Base-by-base conservation (phyloP, 2,329 filamentous ascomycete genomes). In the Fusarium stilboides region DNA sequence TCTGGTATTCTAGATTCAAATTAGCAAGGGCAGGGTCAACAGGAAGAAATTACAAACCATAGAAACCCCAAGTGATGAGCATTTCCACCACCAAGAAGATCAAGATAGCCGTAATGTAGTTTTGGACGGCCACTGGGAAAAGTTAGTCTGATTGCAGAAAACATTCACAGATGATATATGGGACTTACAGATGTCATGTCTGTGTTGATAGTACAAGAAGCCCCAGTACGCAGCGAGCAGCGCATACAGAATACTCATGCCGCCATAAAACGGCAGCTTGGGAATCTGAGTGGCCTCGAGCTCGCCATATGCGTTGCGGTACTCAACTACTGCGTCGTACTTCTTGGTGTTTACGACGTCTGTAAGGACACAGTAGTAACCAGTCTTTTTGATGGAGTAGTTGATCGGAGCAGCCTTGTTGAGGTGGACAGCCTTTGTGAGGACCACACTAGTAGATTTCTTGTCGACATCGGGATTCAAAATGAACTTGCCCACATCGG, bases 41-140 rank as follows among this genome's bases (percentile, higher is more conserved):
- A 45, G 17, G 5, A 15, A 26, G 12, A 36, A 14, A 39, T n/a
- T 24, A 74, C 85, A 63, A 83, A 92, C 91, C 90, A 79, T 98
- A 99, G 83, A 97, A 99, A 43, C 94, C 94, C 96, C 96, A 99
- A 3, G 96, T 99, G 88, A 98, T 94, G 76, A 98, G 85, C 90
- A 98, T 97, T 80, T 99, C 96, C 17, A 98, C 82, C 17, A 98
- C 93, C 43, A 99, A 84, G 82, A 99, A 99, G 53, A 96, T 89
- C 50, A 99, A 85, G 64, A 98, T 99, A 12, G 96, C 95, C 0
- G 96, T 99, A 74, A 99, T 98, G 80, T 99, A 99, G 79, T 99
- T 99, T 80, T 99, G 96, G 3, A 99, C 96, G 17, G 97, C 92
- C 76, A 99, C 90, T 93, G 65, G 2, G 26, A 14, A 37, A 55